phyloP scores from a whole-genome alignment of 345 rosid species.

The Citrus sinensis region DNA sequence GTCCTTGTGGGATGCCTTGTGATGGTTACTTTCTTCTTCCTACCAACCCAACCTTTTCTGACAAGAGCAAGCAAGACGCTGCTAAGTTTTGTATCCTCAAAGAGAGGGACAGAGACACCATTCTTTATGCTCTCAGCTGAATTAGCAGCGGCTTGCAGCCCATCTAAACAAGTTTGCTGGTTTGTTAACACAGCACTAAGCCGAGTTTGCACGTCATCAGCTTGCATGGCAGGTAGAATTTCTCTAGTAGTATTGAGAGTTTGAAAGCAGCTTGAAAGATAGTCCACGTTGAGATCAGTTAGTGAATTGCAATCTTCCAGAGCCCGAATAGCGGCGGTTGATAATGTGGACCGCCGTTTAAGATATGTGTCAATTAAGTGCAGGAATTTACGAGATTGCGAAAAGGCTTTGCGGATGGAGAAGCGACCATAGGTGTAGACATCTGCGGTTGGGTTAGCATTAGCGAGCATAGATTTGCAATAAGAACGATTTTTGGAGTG shows the following conservation, averaged over 20 bases:
- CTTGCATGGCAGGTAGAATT: constrained; percentile 34
- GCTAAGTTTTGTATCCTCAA: constrained; percentile 67
- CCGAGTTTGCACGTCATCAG: constrained; percentile 66
- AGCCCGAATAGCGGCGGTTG: constrained; percentile 48
- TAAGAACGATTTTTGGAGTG: constrained; percentile 58
- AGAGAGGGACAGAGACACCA: constrained; percentile 47
- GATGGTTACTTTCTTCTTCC: constrained; percentile 25
- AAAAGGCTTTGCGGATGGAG: constrained; percentile 54
- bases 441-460: constrained; percentile 31
- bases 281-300: constrained; percentile 54
- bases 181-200: constrained; percentile 78
- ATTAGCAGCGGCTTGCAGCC: constrained; percentile 41
- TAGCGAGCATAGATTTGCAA: constrained; percentile 57
- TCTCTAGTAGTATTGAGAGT: constrained; percentile 36
- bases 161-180: constrained; percentile 71
- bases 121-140: constrained; percentile 49
- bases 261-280: constrained; percentile 39
- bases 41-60: constrained; percentile 71
- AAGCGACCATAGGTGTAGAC: constrained; percentile 53
- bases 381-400: constrained; percentile 55
- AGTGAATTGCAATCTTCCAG: constrained; percentile 69
- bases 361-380: constrained; percentile 49
- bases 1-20: constrained; percentile 26
- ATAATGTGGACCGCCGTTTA: constrained; percentile 28
- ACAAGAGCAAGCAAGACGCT: constrained; percentile 74